phyloP scores from a whole-genome alignment of 2,329 filamentous ascomycete genomes.

The Ceratocystis smalleyi region DNA sequence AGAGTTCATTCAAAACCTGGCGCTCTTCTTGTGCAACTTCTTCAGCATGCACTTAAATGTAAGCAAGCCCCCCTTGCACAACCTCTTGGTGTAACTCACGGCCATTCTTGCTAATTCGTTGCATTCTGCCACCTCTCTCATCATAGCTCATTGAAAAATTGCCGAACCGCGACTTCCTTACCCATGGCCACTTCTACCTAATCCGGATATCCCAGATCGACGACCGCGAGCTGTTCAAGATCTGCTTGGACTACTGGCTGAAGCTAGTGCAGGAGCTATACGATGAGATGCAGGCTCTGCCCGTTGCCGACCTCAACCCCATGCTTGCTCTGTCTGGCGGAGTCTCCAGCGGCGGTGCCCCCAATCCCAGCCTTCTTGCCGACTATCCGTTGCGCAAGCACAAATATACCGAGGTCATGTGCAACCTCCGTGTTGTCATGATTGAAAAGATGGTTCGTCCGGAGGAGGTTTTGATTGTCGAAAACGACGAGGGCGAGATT shows the following conservation, averaged over 20 bases:
- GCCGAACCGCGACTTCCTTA: constrained; percentile 85
- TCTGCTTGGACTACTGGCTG: constrained; percentile 97
- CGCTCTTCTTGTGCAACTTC: constrained; percentile 91
- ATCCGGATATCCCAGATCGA: constrained; percentile 98
- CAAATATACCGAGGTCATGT: constrained; percentile 89
- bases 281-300: constrained; percentile 95
- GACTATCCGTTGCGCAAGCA: constrained; percentile 94
- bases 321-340: constrained; percentile 60
- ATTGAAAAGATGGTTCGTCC: constrained; percentile 99
- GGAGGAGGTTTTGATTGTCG: constrained; percentile 96
- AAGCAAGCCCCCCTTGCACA: constrained; percentile 21
- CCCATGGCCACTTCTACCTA: constrained; percentile 93
- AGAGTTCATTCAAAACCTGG: constrained; percentile 93
- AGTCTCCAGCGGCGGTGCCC: constrained; percentile 63
- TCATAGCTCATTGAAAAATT: constrained; percentile 77
- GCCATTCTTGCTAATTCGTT: neutral
- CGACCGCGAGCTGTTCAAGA: constrained; percentile 98
- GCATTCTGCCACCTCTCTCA: neutral
- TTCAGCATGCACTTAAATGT: constrained; percentile 84
- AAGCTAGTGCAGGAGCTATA: constrained; percentile 96
- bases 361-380: constrained; percentile 67
- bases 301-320: constrained; percentile 83
- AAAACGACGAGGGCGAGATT: constrained; percentile 98
- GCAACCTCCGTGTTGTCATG: constrained; percentile 92
- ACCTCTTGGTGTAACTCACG: neutral